Evolutionary conservation across 306 rosid genomes (phyloP).

Genomic region (Corylus avellana): DNA sequence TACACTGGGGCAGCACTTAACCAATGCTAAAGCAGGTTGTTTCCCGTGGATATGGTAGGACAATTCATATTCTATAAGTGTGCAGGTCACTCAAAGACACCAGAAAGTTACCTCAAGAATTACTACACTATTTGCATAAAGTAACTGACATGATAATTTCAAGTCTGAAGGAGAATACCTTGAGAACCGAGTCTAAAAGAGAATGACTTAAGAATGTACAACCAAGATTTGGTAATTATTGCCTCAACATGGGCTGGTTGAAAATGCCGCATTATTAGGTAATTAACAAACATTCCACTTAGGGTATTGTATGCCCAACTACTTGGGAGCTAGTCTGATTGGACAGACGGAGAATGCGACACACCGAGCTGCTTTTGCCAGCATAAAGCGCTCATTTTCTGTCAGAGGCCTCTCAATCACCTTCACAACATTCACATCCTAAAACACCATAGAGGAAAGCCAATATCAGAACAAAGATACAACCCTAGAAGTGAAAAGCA

Average conservation of each 20-base stretch:
- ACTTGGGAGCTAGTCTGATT: slow-evolving; percentile 73
- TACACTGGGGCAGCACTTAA: too few species aligned
- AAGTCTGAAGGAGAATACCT: neutral
- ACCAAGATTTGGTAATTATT: neutral
- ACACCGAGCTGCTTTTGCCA: slow-evolving; percentile 98
- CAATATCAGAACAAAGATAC: slow-evolving; percentile 13
- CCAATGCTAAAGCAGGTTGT: neutral
- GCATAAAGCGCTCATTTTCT: slow-evolving; percentile 79
- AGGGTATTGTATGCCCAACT: slow-evolving; percentile 28
- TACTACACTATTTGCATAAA: neutral
- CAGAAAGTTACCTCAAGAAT: neutral
- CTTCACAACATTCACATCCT: slow-evolving; percentile 88
- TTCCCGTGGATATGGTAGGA: neutral
- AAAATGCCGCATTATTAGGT: slow-evolving; percentile 13
- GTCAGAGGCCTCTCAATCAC: slow-evolving; percentile 94
- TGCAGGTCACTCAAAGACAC: neutral
- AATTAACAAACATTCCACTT: slow-evolving; percentile 10
- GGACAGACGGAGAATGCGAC: slow-evolving; percentile 90
- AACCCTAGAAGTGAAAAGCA: slow-evolving; percentile 24
- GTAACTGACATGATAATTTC: neutral
- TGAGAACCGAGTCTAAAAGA: neutral
- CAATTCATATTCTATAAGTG: neutral
- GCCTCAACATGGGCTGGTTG: slow-evolving; percentile 21
- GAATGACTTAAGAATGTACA: slow-evolving; percentile 5
- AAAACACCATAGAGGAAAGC: slow-evolving; percentile 1